phyloP scores from a whole-genome alignment of 768 basidiomycete species.

The Tephrocybe sp. region DNA sequence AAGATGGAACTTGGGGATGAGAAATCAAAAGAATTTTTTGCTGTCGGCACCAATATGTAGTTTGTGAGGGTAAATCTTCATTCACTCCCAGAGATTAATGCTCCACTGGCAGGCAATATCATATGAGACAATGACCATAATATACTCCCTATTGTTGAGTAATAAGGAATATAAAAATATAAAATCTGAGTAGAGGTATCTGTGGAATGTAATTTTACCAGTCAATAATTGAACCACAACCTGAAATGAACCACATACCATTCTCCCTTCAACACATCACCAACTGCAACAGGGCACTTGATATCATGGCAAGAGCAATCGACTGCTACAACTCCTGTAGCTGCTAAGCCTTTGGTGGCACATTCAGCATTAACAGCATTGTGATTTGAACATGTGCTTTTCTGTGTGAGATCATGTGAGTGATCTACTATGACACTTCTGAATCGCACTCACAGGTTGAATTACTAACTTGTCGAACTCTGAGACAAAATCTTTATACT shows the following conservation, averaged over 20 bases:
- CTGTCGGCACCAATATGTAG: slow-evolving; percentile 2
- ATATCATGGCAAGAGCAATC: slow-evolving; percentile 12
- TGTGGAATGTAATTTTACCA: too few species aligned
- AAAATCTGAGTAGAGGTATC: slow-evolving; percentile 36
- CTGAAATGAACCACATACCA: slow-evolving; percentile 18
- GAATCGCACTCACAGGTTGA: slow-evolving; percentile 7
- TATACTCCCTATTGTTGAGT: background rate
- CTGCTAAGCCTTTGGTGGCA: slow-evolving; percentile 23
- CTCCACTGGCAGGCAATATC: slow-evolving; percentile 35
- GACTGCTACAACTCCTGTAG: slow-evolving; percentile 5
- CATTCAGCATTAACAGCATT: slow-evolving; percentile 19
- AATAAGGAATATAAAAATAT: slow-evolving; percentile 23
- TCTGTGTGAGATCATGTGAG: slow-evolving; percentile 1
- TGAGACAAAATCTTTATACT: slow-evolving; percentile 16
- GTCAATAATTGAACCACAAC: background rate
- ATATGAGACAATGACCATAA: slow-evolving; percentile 25
- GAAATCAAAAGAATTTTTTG: slow-evolving; percentile 6
- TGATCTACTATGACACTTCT: background rate
- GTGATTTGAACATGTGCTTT: slow-evolving; percentile 24
- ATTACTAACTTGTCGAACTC: slow-evolving; percentile 7
- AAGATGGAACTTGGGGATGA: slow-evolving; percentile 28
- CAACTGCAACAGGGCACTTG: slow-evolving; percentile 6
- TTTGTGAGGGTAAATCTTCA: slow-evolving; percentile 10
- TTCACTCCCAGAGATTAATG: slow-evolving; percentile 17
- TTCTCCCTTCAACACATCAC: slow-evolving; percentile 5